Evolutionary conservation across 1,139 yeast species (phyloP), one percentile per base, ranked within the genome.

Genomic region (Saccharomyces hybrid): DNA sequence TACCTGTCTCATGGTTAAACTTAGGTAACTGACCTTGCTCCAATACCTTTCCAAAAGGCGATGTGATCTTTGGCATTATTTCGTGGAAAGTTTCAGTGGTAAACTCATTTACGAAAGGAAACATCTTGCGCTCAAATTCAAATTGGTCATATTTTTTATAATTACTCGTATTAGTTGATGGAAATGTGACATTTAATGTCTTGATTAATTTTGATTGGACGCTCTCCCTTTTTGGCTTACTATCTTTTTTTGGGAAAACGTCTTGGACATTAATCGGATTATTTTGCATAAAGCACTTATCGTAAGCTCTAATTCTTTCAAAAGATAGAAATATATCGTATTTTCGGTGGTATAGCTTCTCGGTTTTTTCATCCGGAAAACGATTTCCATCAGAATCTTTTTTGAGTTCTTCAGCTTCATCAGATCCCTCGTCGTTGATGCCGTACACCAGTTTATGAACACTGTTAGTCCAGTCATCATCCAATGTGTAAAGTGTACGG

Each of bases 91-190:
- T 57, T n/a, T 49, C 34, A 9, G n/a, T n/a, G 47, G 56, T 50
- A 47, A 49, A 59, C 3, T 44, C 34, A 34, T 52, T 53, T 11
- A 60, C 20, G 8, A 60, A 48, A 3, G 63, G 63, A 50, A 56
- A 59, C 61, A 60, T 59, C 34, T 59, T 57, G 20, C 54, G 54
- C 47, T 60, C 63, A 28, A 60, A 57, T 27, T 59, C 61, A 52
- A 52, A 58, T 49, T 59, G 61, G 25, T 56, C 52, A 38, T 38
- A 52, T 2, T 34, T 41, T 32, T 34, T 55, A 6, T 44, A 50
- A 11, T 51, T 51, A 1, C 1, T 7, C 42, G 23, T 38, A 38
- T 38, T 5, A 14, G 9, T 9, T 4, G 42, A 27, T 28, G 47
- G 11, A 16, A 31, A 27, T 28, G 48, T 34, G 25, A 16, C 32